Conservation (phyloP, 257 asterid species). For the Verbena officinalis region DNA sequence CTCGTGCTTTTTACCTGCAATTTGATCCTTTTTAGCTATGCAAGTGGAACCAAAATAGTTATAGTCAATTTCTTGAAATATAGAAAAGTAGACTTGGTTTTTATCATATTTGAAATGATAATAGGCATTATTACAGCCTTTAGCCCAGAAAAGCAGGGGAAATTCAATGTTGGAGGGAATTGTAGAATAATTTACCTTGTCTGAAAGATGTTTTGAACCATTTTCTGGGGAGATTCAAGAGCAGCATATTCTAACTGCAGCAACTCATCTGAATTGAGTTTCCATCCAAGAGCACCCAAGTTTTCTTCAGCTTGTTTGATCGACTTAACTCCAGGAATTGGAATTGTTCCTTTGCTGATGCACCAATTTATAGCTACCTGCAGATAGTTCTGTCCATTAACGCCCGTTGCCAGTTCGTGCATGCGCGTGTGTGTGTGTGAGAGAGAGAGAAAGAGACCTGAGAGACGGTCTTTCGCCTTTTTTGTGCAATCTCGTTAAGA, state of each 20-base stretch:
- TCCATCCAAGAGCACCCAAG: slow-evolving; percentile 97
- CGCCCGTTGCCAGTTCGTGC: too few relatives aligned
- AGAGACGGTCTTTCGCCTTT: slow-evolving; percentile 65
- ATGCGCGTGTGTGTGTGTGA: neutral
- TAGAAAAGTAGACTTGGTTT: too few relatives aligned
- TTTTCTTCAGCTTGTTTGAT: slow-evolving; percentile 79
- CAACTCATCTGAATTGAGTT: slow-evolving; percentile 68
- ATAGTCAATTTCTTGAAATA: too few relatives aligned
- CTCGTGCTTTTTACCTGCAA: neutral
- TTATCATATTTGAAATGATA: too few relatives aligned
- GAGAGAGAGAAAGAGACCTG: slow-evolving; percentile 53
- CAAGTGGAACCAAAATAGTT: too few relatives aligned
- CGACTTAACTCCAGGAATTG: slow-evolving; percentile 88
- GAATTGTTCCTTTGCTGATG: slow-evolving; percentile 79
- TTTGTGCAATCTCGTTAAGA: slow-evolving; percentile 60
- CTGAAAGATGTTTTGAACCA: slow-evolving; percentile 91
- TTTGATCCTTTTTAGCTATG: neutral
- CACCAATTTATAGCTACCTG: slow-evolving; percentile 99
- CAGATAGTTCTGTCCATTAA: neutral
- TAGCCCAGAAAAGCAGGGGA: too few relatives aligned
- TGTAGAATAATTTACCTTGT: slow-evolving; percentile 40
- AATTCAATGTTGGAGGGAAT: too few relatives aligned
- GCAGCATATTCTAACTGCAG: slow-evolving; percentile 71
- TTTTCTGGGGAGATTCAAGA: slow-evolving; percentile 63
- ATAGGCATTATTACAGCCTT: too few relatives aligned